Base-by-base conservation (phyloP, 768 basidiomycete species). In the Austroboletus eburneus region DNA sequence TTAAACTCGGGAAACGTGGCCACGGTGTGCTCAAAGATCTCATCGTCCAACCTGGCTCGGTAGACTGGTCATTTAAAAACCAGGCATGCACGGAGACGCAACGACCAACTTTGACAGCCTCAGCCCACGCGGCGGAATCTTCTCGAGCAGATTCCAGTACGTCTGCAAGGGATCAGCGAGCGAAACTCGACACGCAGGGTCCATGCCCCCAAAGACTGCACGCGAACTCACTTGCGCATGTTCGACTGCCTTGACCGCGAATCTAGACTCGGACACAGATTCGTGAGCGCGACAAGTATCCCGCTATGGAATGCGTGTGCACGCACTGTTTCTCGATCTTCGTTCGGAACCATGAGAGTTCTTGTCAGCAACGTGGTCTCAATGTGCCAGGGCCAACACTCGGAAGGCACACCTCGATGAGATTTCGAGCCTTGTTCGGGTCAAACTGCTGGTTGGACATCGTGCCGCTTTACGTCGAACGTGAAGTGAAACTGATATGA, bases 281-380 rank as follows among this genome's bases (percentile, higher is more conserved):
- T 24, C 24, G 29, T 54, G 43, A 61, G 52, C 43, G 35, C 50
- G 30, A 47, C 27, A 16, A 8, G 23, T 22, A 22, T 33, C 21
- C n/a, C 17, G 20, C 46, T 6, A 35, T 9, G 25, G 37, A 32
- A 30, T 36, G 43, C 27, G 21, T 27, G 18, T 39, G 34, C 32
- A 75, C 87, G 67, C 62, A 92, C 86, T 96, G 93, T 77, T 93
- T 94, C 73, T 97, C 95, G 51, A 99, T 95, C 90, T 92, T 71
- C 39, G 37, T 35, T 42, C 9, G 42, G 23, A 51, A 29, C 40
- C 38, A 37, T 30, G 49, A 33, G 37, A 33, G 13, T 44, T 57
- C 45, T 32, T 29, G 50, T 59, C 48, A 44, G 38, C 35, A 55
- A 57, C 57, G 50, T 61, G 60, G 39, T 37, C 45, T 54, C 49